Base-by-base conservation (phyloP, 2,329 filamentous ascomycete species). In the Colletotrichum sp. region DNA sequence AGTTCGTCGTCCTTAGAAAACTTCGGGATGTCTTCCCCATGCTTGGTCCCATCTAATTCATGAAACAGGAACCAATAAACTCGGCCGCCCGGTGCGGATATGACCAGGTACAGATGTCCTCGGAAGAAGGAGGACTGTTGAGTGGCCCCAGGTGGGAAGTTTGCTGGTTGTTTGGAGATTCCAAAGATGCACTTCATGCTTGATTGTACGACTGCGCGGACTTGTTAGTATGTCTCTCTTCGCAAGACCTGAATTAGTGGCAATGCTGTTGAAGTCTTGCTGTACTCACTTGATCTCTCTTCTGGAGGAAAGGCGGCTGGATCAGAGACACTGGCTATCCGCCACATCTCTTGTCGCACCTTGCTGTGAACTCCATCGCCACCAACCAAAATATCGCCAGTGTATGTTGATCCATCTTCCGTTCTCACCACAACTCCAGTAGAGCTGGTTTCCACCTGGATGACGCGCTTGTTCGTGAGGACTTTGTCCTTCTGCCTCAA, bases 291-390 rank as follows among this genome's bases (percentile, higher is more conserved):
- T 2, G 68, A 68, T 26, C 79, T 67, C 59, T 83, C 80, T 3
- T 77, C 67, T 0, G 26, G 43, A 0, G 77, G 43, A 34, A 83
- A 82, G 24, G 78, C 79, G 5, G 78, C 81, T 2, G 81, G 79
- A 18, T 79, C 61, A 1, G 77, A 68, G 43, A 79, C 72, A 28
- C 79, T 65, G 6, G 64, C 81, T 3, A 80, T 72, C 6, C 79
- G 77, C 48, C 66, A 74, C 82, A 83, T 83, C 36, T 85, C 82
- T 6, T 77, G 52, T 2, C 86, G 78, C 1, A 85, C 80, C 0
- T 71, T 77, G 75, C 86, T 87, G 69, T 86, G 81, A n/a, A 87
- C 81, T 2, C 86, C 86, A 39, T 87, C 86, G 1, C 83, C 83
- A 0, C 86, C 85, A 0, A 87, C 79, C 0, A 87, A 73, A 0